Evolutionary conservation across 2,329 filamentous ascomycete genomes (phyloP).

Genomic region (Exophiala spinifera): DNA sequence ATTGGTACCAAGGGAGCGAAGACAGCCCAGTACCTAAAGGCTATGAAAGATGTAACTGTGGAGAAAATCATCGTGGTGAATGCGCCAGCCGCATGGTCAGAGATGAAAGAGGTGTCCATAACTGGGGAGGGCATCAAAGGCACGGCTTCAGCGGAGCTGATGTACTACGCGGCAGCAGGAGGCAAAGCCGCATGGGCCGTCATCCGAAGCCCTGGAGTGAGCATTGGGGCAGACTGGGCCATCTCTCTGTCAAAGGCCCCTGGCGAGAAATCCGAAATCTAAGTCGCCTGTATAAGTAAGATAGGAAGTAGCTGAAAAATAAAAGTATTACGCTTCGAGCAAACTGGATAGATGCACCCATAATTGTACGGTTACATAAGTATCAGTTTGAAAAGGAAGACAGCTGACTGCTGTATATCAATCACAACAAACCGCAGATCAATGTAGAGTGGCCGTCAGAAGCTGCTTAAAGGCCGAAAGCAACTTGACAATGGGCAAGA

Average conservation of each 20-base stretch:
- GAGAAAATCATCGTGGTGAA: conserved; percentile 84
- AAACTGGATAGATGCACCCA: neutral
- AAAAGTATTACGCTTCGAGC: neutral
- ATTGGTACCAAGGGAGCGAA: conserved; percentile 60
- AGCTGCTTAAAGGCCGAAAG: too few relatives aligned
- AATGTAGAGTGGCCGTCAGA: too few relatives aligned
- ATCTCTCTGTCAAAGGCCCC: conserved; percentile 49
- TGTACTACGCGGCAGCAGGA: conserved; percentile 57
- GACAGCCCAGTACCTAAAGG: conserved; percentile 71
- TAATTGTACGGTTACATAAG: too few relatives aligned
- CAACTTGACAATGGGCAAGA: too few relatives aligned
- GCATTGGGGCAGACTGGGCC: conserved; percentile 63
- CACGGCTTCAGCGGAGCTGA: conserved; percentile 52
- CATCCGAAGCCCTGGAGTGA: conserved; percentile 60
- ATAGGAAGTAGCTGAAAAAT: neutral
- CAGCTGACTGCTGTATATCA: too few relatives aligned
- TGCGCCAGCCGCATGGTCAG: conserved; percentile 69
- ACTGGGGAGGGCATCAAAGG: conserved; percentile 46
- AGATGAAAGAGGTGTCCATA: conserved; percentile 55
- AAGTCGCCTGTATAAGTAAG: conserved; percentile 8
- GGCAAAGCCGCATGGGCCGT: conserved; percentile 61
- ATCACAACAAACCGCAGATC: too few relatives aligned
- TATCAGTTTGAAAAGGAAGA: too few relatives aligned
- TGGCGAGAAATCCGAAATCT: conserved; percentile 22
- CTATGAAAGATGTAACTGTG: conserved; percentile 72